These are phyloP conservation scores for Podospora tetraspora DNA, from an alignment of 495 filamentous ascomycete species.

Conservation along the genomic window DNA sequence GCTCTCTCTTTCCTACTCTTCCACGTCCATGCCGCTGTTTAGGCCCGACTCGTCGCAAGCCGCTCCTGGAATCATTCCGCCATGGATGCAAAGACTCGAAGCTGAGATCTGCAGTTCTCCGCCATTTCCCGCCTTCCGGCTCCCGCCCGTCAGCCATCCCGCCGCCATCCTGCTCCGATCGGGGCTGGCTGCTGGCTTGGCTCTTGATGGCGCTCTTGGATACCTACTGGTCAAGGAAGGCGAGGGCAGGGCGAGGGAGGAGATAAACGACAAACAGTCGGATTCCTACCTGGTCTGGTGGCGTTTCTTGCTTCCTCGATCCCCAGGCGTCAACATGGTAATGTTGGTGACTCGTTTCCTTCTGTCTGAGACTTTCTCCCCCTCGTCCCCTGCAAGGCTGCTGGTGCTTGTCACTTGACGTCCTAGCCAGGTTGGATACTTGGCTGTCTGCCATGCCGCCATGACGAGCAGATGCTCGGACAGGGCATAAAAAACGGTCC, in stretches of 20 bases:
- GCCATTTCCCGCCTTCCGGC: not conserved
- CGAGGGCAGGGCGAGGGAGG: not conserved
- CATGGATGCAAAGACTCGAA: not conserved
- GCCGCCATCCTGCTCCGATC: not conserved
- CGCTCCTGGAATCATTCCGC: not conserved
- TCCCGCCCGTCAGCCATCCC: not conserved
- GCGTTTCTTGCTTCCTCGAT: not conserved
- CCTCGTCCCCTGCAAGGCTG: not conserved
- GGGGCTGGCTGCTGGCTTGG: conserved; percentile 6
- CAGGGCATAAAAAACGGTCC: not conserved
- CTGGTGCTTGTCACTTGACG: not conserved
- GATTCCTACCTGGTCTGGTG: not conserved
- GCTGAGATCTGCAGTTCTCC: not conserved
- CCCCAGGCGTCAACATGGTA: not conserved
- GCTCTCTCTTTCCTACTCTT: not conserved
- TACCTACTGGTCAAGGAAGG: not conserved
- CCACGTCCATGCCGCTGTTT: not conserved
- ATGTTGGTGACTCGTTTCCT: not conserved
- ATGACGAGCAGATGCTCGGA: not conserved
- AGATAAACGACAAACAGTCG: not conserved
- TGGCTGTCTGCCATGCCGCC: not conserved
- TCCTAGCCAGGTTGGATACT: not conserved
- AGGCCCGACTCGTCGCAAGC: not conserved
- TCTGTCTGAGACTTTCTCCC: not conserved
- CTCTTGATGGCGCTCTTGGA: not conserved